Conservation (phyloP, 371 early-diverging fungal species). For the Lichtheimia corymbifera region DNA sequence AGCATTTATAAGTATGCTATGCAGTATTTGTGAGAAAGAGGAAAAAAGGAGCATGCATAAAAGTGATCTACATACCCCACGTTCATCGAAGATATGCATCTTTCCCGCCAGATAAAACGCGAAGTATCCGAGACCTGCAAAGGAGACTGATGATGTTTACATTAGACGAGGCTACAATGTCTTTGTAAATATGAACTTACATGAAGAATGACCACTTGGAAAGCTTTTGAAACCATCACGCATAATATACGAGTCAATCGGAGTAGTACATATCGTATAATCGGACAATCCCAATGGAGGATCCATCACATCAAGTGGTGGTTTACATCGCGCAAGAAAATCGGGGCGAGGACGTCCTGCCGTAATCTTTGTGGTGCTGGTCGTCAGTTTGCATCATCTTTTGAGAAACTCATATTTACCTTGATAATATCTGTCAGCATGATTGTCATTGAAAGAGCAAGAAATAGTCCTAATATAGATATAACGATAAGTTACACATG, state of each 20-base stretch:
- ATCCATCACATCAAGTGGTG: conserved; percentile 48
- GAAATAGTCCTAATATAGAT: conserved; percentile 46
- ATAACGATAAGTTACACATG: background rate
- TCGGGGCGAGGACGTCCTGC: conserved; percentile 85
- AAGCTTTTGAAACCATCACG: conserved; percentile 89
- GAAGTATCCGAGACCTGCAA: conserved; percentile 73
- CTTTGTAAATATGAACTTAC: conserved; percentile 21
- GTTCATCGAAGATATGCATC: conserved; percentile 67
- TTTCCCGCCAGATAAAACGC: conserved; percentile 75
- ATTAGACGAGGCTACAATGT: background rate
- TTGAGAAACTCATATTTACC: conserved; percentile 28
- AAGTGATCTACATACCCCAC: conserved; percentile 42
- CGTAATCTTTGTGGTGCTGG: conserved; percentile 34
- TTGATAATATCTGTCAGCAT: conserved; percentile 74
- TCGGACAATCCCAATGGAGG: conserved; percentile 59
- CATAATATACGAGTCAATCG: conserved; percentile 46
- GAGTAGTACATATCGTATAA: conserved; percentile 62
- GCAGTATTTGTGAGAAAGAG: background rate
- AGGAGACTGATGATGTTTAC: conserved; percentile 48
- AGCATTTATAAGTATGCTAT: conserved; percentile 67
- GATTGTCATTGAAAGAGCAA: conserved; percentile 64
- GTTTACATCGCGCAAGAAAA: conserved; percentile 88
- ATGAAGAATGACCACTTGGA: conserved; percentile 93
- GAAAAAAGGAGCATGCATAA: background rate
- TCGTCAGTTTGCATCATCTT: background rate